Evolutionary conservation across 2,329 filamentous ascomycete genomes (phyloP).

Genomic region (Penicillium sp.): DNA sequence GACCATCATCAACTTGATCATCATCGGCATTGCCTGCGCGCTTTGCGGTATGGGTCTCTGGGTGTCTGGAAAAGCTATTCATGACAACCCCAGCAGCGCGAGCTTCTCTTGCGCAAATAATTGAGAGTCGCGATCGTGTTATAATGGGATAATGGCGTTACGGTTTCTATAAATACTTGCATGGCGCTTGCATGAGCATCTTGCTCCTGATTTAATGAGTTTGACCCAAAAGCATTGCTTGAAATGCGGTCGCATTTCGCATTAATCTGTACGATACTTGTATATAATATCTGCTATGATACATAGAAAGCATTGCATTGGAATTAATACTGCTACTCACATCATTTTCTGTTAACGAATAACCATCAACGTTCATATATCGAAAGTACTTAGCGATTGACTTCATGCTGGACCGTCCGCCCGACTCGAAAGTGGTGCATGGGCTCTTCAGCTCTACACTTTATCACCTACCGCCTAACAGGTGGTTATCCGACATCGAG

Average conservation of each 20-base stretch:
- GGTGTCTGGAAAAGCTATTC: conserved; percentile 36
- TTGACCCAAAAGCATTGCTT: neutral
- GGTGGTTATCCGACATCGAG: too few relatives aligned
- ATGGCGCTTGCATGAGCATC: neutral
- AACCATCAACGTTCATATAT: too few relatives aligned
- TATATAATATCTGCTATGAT: neutral
- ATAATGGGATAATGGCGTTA: neutral
- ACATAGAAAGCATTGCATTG: neutral
- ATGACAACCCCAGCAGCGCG: conserved; percentile 30
- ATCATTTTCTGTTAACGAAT: too few relatives aligned
- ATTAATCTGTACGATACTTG: neutral
- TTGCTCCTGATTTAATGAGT: neutral
- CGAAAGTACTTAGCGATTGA: too few relatives aligned
- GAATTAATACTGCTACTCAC: neutral
- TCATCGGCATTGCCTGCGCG: conserved; percentile 22
- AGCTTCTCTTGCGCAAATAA: conserved; percentile 36
- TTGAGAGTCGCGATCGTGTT: conserved; percentile 4
- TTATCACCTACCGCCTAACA: too few relatives aligned
- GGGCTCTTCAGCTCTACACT: too few relatives aligned
- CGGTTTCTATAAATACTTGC: neutral
- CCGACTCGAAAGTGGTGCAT: too few relatives aligned
- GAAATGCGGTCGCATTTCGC: neutral
- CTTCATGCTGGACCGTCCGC: too few relatives aligned
- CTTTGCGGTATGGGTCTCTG: conserved; percentile 36
- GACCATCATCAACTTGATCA: conserved; percentile 27